Base-by-base conservation (phyloP, 2,329 filamentous ascomycete species). In the Neospermospora avenae region DNA sequence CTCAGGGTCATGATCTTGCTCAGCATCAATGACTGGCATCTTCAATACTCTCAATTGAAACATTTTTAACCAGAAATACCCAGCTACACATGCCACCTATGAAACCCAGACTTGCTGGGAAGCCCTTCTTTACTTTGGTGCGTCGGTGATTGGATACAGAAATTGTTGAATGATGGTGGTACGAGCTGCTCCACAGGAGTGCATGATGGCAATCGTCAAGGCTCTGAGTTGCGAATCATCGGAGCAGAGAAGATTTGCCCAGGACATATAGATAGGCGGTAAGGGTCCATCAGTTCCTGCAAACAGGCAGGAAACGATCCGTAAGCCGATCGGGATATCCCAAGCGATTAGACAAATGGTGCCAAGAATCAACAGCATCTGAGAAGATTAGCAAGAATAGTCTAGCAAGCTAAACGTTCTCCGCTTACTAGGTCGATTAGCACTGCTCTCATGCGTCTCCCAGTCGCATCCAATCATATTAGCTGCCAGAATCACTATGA, bases 161-260 rank as follows among this genome's bases (percentile, higher is more conserved):
- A 73, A 74, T 55, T 73, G 71, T 53, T 71, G 71, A 39, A 74
- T 73, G 11, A 72, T 60, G 2, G 69, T 72, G 16, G 69, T 68
- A 25, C 73, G 59, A 10, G 72, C 72, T 34, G 57, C 55, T 18
- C 58, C 60, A 48, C 59, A 73, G 18, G 70, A 71, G 57, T 74
- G 74, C 73, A 75, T 75, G 58, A 72, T 70, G 1, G 72, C 73
- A 13, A 74, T 65, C 1, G 70, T 73, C 55, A 74, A 64, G 20
- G 71, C 72, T 18, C 74, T 66, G 8, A 75, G 68, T 56, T 75
- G 74, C 42, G 67, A 64, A 62, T 75, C 74, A 4, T 69, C 69
- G 0, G 68, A 60, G 37, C 71, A 73, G 18, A 73, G 57, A 48
- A 73, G 71, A 59, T 74, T 75, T n/a, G 72, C 73, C 72, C 73